Conservation (phyloP, 164 flowering plant species). For the Aristolochia californica region DNA sequence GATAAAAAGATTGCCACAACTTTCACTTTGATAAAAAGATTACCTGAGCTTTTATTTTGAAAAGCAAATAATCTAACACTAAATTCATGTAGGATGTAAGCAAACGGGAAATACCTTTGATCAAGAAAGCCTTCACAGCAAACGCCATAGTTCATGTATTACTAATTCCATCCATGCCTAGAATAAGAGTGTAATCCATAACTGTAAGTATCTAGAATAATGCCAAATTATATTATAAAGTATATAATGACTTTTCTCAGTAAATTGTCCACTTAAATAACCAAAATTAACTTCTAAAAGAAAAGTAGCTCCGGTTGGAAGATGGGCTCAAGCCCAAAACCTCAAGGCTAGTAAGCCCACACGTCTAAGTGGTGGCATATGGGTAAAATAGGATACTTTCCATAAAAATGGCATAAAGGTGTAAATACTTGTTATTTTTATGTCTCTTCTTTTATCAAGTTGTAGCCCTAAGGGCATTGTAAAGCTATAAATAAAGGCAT, state of each 20-base stretch:
- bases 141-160: constrained; percentile 96
- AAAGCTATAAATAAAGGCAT: too few relatives aligned
- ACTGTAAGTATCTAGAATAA: constrained; percentile 85
- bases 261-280: neutral
- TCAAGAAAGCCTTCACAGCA: constrained; percentile 93
- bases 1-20: too few relatives aligned
- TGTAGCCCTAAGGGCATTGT: too few relatives aligned
- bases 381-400: too few relatives aligned
- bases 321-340: too few relatives aligned
- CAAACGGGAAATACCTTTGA: constrained; percentile 89
- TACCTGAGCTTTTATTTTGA: constrained; percentile 95
- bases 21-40: too few relatives aligned
- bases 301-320: too few relatives aligned
- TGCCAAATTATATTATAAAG: constrained; percentile 6
- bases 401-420: too few relatives aligned
- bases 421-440: too few relatives aligned
- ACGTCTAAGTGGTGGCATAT: too few relatives aligned
- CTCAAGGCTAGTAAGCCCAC: too few relatives aligned
- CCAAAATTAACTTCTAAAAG: neutral
- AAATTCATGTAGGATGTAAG: constrained; percentile 96
- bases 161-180: constrained; percentile 99
- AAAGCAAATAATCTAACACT: constrained; percentile 89
- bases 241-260: constrained; percentile 2
- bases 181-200: constrained; percentile 82
- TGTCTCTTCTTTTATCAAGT: too few relatives aligned